Conservation (phyloP, 495 filamentous ascomycete genomes). For the Podospora anserina region DNA sequence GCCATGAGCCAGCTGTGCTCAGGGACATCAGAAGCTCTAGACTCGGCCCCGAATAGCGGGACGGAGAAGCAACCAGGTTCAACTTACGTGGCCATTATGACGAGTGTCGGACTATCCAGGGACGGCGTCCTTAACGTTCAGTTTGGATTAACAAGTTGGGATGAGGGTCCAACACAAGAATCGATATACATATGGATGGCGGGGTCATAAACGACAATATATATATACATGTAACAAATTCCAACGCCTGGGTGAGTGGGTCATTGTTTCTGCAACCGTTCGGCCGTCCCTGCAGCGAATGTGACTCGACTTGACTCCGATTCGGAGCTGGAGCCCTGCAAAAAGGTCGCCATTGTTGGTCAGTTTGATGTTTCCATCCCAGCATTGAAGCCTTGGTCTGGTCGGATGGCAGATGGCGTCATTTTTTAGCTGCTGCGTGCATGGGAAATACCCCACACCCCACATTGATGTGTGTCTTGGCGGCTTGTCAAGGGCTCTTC, state of each 20-base stretch:
- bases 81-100: slow-evolving; percentile 6
- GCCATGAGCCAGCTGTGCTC: neutral
- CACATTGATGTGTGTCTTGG: neutral
- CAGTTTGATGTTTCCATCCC: neutral
- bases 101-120: neutral
- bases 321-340: slow-evolving; percentile 14
- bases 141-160: neutral
- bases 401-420: slow-evolving; percentile 24
- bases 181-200: neutral
- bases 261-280: neutral
- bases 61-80: neutral
- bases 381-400: neutral
- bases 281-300: slow-evolving; percentile 8
- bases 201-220: neutral
- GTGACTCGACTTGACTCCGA: slow-evolving; percentile 10
- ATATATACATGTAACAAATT: neutral
- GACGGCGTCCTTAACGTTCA: neutral
- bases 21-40: neutral
- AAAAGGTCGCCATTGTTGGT: neutral
- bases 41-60: neutral
- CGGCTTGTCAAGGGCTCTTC: neutral
- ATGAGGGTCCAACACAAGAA: neutral
- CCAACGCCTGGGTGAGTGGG: neutral
- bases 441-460: neutral
- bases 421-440: slow-evolving; percentile 23